These are phyloP conservation scores for Dissophora globulifera DNA, from an alignment of 192 early-diverging fungal species.

Conservation along the genomic window DNA sequence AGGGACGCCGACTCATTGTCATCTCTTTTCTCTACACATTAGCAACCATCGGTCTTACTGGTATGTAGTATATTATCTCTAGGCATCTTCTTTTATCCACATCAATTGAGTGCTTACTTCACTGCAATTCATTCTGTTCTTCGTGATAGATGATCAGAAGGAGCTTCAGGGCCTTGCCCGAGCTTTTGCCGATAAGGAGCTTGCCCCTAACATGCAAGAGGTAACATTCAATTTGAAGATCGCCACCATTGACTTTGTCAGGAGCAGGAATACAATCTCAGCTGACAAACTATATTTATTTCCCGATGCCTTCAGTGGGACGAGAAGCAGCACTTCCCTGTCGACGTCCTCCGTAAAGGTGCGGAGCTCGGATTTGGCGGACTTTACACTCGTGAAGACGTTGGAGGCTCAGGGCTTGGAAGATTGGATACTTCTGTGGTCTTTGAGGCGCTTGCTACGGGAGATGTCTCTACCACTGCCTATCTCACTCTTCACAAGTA, in stretches of 20 bases:
- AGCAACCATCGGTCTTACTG: too few relatives aligned
- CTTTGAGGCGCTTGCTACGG: slow-evolving; percentile 66
- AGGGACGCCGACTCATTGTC: background rate
- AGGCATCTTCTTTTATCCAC: background rate
- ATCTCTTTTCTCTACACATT: slow-evolving; percentile 4
- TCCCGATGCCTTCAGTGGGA: slow-evolving; percentile 55
- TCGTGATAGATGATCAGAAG: slow-evolving; percentile 53
- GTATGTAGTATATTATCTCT: background rate
- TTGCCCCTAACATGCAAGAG: slow-evolving; percentile 66
- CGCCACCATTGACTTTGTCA: too few relatives aligned
- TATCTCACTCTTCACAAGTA: slow-evolving; percentile 69
- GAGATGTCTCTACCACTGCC: slow-evolving; percentile 64
- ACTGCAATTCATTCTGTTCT: background rate
- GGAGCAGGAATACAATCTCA: too few relatives aligned
- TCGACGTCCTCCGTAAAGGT: slow-evolving; percentile 58
- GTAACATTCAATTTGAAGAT: slow-evolving; percentile 8
- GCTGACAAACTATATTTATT: too few relatives aligned
- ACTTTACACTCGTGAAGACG: slow-evolving; percentile 55
- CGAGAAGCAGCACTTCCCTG: slow-evolving; percentile 59
- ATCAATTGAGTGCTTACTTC: too few relatives aligned
- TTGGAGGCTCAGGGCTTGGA: slow-evolving; percentile 61
- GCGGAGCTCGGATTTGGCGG: slow-evolving; percentile 70
- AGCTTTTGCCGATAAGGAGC: slow-evolving; percentile 63
- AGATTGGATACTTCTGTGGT: slow-evolving; percentile 64
- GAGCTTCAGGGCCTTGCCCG: slow-evolving; percentile 60